These are phyloP conservation scores for Crucibulum laeve DNA, from an alignment of 768 basidiomycete genomes.

Conservation along the genomic window DNA sequence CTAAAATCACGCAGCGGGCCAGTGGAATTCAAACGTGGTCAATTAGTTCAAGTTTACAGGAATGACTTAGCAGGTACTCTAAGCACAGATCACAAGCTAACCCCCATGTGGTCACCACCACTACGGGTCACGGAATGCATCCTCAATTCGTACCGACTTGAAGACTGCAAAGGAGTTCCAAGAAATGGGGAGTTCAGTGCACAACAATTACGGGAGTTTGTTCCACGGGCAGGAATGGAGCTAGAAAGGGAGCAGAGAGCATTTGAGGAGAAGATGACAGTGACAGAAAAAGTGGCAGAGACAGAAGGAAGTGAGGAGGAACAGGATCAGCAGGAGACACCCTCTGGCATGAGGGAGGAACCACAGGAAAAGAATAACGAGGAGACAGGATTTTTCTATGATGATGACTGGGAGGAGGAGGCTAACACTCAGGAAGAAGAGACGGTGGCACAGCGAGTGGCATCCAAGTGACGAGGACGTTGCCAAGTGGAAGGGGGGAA, in stretches of 20 bases:
- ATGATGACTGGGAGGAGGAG: not conserved
- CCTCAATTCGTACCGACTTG: constrained; percentile 14
- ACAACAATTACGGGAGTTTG: not conserved
- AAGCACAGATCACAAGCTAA: constrained; percentile 6
- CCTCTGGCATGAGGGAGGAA: not conserved
- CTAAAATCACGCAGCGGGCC: constrained; percentile 6
- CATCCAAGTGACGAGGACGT: not conserved
- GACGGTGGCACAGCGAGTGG: constrained; percentile 13
- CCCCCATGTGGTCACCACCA: constrained; percentile 11
- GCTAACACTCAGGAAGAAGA: no score
- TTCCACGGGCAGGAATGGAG: constrained; percentile 1
- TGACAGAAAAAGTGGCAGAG: not conserved
- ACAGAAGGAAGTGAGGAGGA: not conserved
- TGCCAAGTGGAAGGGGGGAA: not conserved
- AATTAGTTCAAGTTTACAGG: constrained; percentile 11
- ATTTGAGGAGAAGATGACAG: not conserved
- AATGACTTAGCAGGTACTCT: constrained; percentile 11
- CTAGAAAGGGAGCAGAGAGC: constrained; percentile 1
- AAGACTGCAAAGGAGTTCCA: constrained; percentile 6
- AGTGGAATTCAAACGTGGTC: constrained; percentile 16
- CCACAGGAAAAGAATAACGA: not conserved
- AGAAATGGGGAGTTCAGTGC: not conserved
- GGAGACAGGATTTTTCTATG: not conserved
- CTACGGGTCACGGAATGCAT: constrained; percentile 2
- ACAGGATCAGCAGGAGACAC: not conserved